A percentile compares a stretch with the other conserved stretches of the same genome.
Conservation (phyloP, 495 filamentous ascomycete species). For the Chaetomidium leptoderma region DNA sequence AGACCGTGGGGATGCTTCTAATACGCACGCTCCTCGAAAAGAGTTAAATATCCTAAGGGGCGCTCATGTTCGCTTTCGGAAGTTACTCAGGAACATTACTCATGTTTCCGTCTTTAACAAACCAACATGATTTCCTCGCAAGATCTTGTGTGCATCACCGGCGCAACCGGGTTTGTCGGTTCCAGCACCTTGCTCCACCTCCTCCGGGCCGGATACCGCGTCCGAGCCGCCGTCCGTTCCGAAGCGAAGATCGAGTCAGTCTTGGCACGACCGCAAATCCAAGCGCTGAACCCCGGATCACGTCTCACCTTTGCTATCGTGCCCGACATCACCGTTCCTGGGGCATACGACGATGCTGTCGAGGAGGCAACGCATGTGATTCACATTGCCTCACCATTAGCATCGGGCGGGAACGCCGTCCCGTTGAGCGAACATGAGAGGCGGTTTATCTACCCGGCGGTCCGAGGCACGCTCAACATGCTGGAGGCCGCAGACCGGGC, state of each 20-base stretch:
- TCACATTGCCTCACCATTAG: constrained; percentile 52
- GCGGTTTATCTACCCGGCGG: constrained; percentile 66
- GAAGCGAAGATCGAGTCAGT: constrained; percentile 30
- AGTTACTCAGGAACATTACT: too few species aligned
- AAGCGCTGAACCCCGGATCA: constrained; percentile 26
- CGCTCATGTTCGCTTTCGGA: too few species aligned
- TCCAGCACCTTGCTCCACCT: constrained; percentile 37
- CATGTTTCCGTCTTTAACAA: too few species aligned
- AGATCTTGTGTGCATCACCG: constrained; percentile 45
- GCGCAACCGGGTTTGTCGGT: constrained; percentile 48
- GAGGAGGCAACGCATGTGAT: constrained; percentile 47
- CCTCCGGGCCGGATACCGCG: constrained; percentile 38
- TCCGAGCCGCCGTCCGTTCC: constrained; percentile 46
- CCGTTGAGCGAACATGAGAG: constrained; percentile 43
- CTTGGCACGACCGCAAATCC: constrained; percentile 29
- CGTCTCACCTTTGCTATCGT: constrained; percentile 43
- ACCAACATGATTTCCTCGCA: too few species aligned
- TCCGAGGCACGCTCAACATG: constrained; percentile 70
- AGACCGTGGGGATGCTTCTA: too few species aligned
- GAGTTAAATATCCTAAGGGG: too few species aligned
- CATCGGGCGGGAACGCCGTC: constrained; percentile 47
- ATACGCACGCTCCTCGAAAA: too few species aligned
- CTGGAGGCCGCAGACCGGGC: constrained; percentile 62
- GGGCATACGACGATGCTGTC: constrained; percentile 45
- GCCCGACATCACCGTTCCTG: constrained; percentile 43